Evolutionary conservation across 208 protist species (phyloP).

Genomic region (Porcisia deanei): DNA sequence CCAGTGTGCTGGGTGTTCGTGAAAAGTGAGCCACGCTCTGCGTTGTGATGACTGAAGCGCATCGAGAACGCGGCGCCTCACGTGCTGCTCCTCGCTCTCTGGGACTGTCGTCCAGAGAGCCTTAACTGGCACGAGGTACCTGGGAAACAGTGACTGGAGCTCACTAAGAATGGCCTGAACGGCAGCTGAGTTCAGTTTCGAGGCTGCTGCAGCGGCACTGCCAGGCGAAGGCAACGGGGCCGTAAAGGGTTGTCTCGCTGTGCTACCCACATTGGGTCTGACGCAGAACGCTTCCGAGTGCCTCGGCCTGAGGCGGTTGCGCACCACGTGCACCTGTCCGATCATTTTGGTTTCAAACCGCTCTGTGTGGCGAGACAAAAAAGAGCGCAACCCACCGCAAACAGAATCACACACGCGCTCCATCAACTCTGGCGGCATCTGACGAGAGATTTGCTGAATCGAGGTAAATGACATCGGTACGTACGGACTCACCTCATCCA

Average conservation of each 20-base stretch:
- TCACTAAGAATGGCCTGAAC: constrained; percentile 5
- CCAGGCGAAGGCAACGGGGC: neutral
- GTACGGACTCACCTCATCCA: constrained; percentile 30
- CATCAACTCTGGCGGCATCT: constrained; percentile 48
- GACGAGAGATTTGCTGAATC: constrained; percentile 55
- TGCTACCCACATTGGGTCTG: neutral
- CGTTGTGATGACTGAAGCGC: constrained; percentile 10
- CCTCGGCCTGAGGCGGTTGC: neutral
- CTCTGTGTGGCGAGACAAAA: constrained; percentile 22
- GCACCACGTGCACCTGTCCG: constrained; percentile 23
- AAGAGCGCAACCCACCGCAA: constrained; percentile 13
- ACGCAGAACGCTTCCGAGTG: neutral
- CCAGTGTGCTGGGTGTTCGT: constrained; percentile 19
- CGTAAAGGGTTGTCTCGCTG: neutral
- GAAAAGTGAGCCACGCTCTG: constrained; percentile 3
- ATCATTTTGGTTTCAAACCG: constrained; percentile 30
- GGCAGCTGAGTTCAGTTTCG: neutral
- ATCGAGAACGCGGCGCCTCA: constrained; percentile 6
- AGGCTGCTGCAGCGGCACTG: neutral
- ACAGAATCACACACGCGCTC: constrained; percentile 33
- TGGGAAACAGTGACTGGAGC: constrained; percentile 45
- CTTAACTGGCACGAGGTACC: constrained; percentile 58
- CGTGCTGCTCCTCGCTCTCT: constrained; percentile 13
- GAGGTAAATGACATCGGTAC: constrained; percentile 59
- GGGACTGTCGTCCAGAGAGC: constrained; percentile 35